Percentiles rank a stretch among this genome's conserved stretches.
phyloP scores from a whole-genome alignment of 2,329 filamentous ascomycete species.

The Myriosclerotinia curreyana region DNA sequence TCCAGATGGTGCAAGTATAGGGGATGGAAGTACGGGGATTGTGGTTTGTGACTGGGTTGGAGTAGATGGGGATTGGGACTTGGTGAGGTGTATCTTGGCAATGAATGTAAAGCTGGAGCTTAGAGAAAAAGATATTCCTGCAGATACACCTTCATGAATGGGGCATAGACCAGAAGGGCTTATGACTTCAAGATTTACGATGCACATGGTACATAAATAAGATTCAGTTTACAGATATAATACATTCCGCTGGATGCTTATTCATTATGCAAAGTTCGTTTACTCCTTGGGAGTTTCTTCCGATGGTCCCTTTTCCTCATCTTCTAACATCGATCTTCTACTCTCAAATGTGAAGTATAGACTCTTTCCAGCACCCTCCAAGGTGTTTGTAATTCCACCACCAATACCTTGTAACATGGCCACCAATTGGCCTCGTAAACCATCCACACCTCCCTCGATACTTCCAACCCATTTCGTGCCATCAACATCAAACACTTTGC shows the following conservation, averaged over 20 bases:
- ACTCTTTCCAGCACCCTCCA: slow-evolving; percentile 77
- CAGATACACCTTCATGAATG: slow-evolving; percentile 4
- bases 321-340: slow-evolving; percentile 75
- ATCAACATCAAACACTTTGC: slow-evolving; percentile 47
- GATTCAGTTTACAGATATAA: slow-evolving; percentile 32
- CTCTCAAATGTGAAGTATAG: slow-evolving; percentile 88
- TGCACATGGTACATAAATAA: slow-evolving; percentile 20
- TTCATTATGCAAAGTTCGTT: slow-evolving; percentile 27
- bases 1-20: slow-evolving; percentile 44
- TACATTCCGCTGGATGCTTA: slow-evolving; percentile 28
- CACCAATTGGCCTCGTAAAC: slow-evolving; percentile 78
- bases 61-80: slow-evolving; percentile 81
- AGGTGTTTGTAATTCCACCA: slow-evolving; percentile 68
- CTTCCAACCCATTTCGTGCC: slow-evolving; percentile 64
- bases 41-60: slow-evolving; percentile 95
- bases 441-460: slow-evolving; percentile 78
- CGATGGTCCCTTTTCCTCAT: slow-evolving; percentile 49
- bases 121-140: slow-evolving; percentile 29
- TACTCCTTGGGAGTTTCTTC: slow-evolving; percentile 22
- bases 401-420: slow-evolving; percentile 76
- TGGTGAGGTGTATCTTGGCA: slow-evolving; percentile 80
- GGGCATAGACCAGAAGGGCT: slow-evolving; percentile 6
- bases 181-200: slow-evolving; percentile 25
- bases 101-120: slow-evolving; percentile 74
- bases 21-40: slow-evolving; percentile 78